Evolutionary conservation across 345 rosid genomes (phyloP).

Genomic region (Psidium friedrichsthalianum): DNA sequence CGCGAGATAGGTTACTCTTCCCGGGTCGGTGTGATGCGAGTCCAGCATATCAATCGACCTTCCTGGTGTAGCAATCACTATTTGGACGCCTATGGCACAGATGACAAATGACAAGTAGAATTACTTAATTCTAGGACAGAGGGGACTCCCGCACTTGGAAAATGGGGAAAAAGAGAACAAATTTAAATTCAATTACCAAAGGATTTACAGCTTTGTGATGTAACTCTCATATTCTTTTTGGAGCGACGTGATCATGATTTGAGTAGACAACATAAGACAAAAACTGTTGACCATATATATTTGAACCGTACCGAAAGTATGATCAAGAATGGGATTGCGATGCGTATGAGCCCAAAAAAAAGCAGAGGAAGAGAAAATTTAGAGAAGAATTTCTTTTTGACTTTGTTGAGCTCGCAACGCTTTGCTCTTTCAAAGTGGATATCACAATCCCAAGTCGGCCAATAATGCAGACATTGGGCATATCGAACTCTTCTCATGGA

Average conservation of each 20-base stretch:
- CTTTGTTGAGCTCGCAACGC: background rate
- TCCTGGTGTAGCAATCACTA: constrained; percentile 98
- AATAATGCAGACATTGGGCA: background rate
- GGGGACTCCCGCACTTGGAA: background rate
- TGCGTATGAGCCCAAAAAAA: background rate
- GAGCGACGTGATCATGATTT: background rate
- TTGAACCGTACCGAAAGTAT: background rate
- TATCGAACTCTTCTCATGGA: background rate
- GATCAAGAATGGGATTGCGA: background rate
- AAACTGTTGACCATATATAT: background rate
- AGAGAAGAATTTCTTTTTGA: background rate
- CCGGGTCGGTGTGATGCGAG: constrained; percentile 81
- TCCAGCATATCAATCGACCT: constrained; percentile 98
- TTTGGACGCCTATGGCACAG: constrained; percentile 62
- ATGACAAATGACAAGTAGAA: background rate
- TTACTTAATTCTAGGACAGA: background rate
- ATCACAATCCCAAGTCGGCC: background rate
- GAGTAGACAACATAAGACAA: background rate
- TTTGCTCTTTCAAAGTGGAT: background rate
- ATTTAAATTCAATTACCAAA: constrained; percentile 15
- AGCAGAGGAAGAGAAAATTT: background rate
- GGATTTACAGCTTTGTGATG: no score
- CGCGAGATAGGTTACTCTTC: constrained; percentile 93
- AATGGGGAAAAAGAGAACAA: background rate
- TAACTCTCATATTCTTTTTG: background rate